Evolutionary conservation across 1,284 basidiomycete species (phyloP), one percentile per base, ranked within the genome.

Genomic region (Malassezia brasiliensis): DNA sequence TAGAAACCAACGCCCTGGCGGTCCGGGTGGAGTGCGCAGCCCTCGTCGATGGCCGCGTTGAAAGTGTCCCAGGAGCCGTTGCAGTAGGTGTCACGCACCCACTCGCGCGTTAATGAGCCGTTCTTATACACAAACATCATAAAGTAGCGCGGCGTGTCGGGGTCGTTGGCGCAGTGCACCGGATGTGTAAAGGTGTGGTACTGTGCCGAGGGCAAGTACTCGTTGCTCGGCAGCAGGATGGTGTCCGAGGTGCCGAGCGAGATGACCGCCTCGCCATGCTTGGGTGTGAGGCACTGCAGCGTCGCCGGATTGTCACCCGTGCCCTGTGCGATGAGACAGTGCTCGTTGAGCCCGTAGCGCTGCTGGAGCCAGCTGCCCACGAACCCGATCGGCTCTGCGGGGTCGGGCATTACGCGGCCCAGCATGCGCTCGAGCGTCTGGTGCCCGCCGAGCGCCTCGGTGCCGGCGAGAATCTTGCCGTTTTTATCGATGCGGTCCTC

Each of bases 271-370:
- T 93, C 88, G 58, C 86, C 82, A n/a, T 85, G 83, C n/a, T 59
- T 53, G n/a, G 75, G 56, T 20, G 74, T 75, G 47, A 90, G 80
- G 2, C 85, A 83, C 44, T 89, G 81, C 59, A 91, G 83, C 2
- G 88, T 90, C 1, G 88, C 87, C 3, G 89, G 86, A 72, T 94
- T 94, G 75, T 94, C 90, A 11, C 90, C 90, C 0, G 88, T 91
- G 67, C 89, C 88, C 0, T 88, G 86, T 12, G 85, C 85, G 52
- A 94, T 80, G 42, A 84, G 77, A 67, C 89, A 91, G 28, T 85
- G 86, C 81, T 66, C n/a, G 36, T 76, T 79, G 73, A 91, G 85
- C 2, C 86, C 86, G 81, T 85, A 90, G 56, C 83, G 79, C 56
- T 83, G 72, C 10, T 83, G 80, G 81, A 86, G 90, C 82, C 84